Conservation (phyloP, 306 rosid species). For the Arachis hypogaea region DNA sequence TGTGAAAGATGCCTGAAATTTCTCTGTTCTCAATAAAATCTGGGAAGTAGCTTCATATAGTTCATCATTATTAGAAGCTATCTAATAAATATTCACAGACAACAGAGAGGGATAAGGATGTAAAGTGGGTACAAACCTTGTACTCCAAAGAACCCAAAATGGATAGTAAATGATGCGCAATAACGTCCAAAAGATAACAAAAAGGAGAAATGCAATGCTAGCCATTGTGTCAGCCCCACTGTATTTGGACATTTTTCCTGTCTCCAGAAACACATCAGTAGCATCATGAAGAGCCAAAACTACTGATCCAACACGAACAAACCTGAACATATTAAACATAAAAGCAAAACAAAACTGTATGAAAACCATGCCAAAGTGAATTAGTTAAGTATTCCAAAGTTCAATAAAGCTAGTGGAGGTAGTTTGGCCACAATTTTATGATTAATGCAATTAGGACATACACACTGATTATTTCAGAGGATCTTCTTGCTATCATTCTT, state of each 20-base stretch:
- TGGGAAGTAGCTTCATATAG: neutral
- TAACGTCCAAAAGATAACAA: slow-evolving; percentile 77
- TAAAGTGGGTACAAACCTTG: slow-evolving; percentile 64
- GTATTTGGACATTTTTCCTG: slow-evolving; percentile 95
- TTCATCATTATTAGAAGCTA: slow-evolving; percentile 21
- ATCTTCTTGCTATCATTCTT: neutral
- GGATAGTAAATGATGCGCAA: slow-evolving; percentile 87
- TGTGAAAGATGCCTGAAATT: slow-evolving; percentile 14
- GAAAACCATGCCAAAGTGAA: slow-evolving; percentile 11
- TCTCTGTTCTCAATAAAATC: slow-evolving; percentile 10
- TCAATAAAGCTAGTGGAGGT: neutral
- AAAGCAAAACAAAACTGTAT: slow-evolving; percentile 26
- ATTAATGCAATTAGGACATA: neutral
- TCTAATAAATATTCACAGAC: neutral
- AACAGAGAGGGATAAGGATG: neutral
- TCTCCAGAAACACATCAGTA: slow-evolving; percentile 88
- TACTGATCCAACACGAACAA: slow-evolving; percentile 87
- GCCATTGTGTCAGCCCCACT: slow-evolving; percentile 76
- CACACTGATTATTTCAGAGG: slow-evolving; percentile 9
- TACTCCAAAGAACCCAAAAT: slow-evolving; percentile 92
- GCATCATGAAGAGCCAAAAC: slow-evolving; percentile 97
- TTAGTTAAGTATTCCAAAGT: slow-evolving; percentile 1
- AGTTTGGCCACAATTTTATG: slow-evolving; percentile 23
- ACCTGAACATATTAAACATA: slow-evolving; percentile 59
- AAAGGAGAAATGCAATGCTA: slow-evolving; percentile 79